Percentiles rank a stretch among this genome's conserved stretches.
Conservation (phyloP, 768 basidiomycete species). For the Auricularia sp. region DNA sequence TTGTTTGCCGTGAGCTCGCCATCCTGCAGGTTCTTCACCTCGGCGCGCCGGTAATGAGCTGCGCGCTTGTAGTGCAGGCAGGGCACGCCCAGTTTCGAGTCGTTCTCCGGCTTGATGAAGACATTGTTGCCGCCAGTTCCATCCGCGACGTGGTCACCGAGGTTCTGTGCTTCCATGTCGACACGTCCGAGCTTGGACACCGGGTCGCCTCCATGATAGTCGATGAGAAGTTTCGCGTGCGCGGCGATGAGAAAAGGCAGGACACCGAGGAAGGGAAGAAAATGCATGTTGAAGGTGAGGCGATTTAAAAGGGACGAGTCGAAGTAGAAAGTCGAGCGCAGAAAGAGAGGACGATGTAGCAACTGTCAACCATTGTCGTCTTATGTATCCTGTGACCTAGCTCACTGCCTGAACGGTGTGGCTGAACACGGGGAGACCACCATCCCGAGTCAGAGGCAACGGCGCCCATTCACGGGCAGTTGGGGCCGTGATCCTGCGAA, state of each 20-base stretch:
- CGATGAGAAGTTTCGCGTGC: neutral
- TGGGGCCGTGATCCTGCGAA: too few relatives aligned
- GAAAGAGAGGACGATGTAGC: neutral
- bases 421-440: too few relatives aligned
- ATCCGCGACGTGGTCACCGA: neutral
- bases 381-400: too few relatives aligned
- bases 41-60: neutral
- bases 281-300: neutral
- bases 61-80: slow-evolving; percentile 3
- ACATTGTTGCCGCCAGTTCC: neutral
- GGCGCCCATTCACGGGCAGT: too few relatives aligned
- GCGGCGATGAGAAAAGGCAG: neutral
- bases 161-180: neutral
- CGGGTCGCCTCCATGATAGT: neutral
- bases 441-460: too few relatives aligned
- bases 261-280: neutral
- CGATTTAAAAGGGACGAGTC: neutral
- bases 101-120: neutral
- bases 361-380: neutral
- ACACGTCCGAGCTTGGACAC: neutral
- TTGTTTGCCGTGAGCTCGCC: neutral
- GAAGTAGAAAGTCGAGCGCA: neutral
- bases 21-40: neutral
- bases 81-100: neutral
- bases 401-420: too few relatives aligned